Evolutionary conservation across 1,284 basidiomycete species (phyloP), one percentile per base, ranked within the genome.

Genomic region (Heterobasidion parviporum): DNA sequence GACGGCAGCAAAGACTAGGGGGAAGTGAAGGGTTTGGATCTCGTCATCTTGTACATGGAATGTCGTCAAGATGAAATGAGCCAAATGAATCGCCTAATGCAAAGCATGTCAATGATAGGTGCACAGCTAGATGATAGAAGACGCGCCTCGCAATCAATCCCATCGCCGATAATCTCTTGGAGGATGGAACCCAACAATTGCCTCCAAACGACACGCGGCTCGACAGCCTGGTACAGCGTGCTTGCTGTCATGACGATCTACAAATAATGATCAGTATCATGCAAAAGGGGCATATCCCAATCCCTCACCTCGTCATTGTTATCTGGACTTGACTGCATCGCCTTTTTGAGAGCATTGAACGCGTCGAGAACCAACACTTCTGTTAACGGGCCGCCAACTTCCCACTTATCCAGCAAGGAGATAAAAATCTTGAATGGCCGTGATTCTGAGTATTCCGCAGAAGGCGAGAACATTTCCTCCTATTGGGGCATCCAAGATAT

Each of bases 371-470:
- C 82, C 38, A 98, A 72, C 1, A 75, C 77, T 49, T 91, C 83
- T 0, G 94, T 95, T 32, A 99, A 71, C 0, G 82, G 78, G 16
- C 83, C 82, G 0, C 96, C 96, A 53, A 99, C 87, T 70, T 98
- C 94, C 90, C 93, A 98, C 69, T 97, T 97, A 71, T 99, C 97
- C 60, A 98, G 74, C 15, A 99, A 70, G 1, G 94, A 95, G 33
- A 98, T 85, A 68, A 98, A 96, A 50, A 98, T 90, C 70, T 95
- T 95, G 79, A 94, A 98, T 0, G 97, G 93, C 15, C 89, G 82
- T 0, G 88, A 84, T 59, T 89, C 87, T 0, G 85, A 76, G 58
- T 87, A 84, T 57, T 93, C 87, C 50, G 78, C 74, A 0, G 82
- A 83, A 0, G 83, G 82, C 32, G 78, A 71, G 59, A 81, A 75